A percentile compares a stretch with the other conserved stretches of the same genome.
These are phyloP conservation scores for Nidula microcarpa DNA, from an alignment of 768 basidiomycete genomes.

Conservation along the genomic window DNA sequence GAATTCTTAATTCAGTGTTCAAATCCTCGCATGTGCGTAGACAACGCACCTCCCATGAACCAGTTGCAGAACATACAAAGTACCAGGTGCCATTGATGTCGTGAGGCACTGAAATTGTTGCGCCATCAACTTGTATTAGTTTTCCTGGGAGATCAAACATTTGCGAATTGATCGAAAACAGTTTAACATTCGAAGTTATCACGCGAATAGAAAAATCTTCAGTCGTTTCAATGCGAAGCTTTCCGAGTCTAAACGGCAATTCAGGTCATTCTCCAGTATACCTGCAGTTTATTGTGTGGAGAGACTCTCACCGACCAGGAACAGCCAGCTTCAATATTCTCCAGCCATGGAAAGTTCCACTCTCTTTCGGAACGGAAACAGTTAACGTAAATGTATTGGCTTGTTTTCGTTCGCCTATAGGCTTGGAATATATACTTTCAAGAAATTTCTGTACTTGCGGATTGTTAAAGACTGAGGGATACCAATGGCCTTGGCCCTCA, in stretches of 20 bases:
- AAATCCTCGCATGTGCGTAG: too few species aligned
- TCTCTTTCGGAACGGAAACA: slow-evolving; percentile 63
- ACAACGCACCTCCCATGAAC: slow-evolving; percentile 27
- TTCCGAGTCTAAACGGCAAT: too few species aligned
- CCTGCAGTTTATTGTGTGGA: neutral
- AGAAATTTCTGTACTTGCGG: slow-evolving; percentile 55
- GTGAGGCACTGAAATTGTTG: neutral
- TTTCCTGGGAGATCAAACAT: too few species aligned
- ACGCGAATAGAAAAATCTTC: too few species aligned
- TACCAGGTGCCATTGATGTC: neutral
- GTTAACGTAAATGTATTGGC: slow-evolving; percentile 63
- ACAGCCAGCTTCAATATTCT: slow-evolving; percentile 50
- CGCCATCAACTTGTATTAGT: neutral
- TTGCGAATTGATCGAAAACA: too few species aligned
- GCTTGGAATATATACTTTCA: slow-evolving; percentile 15
- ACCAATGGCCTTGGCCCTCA: slow-evolving; percentile 67
- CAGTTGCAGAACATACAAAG: neutral
- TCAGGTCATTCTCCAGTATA: too few species aligned
- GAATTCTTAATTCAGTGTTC: too few species aligned
- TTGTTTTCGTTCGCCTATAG: slow-evolving; percentile 6
- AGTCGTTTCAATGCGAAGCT: too few species aligned
- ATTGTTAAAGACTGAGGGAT: slow-evolving; percentile 54
- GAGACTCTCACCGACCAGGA: slow-evolving; percentile 62
- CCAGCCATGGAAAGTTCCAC: slow-evolving; percentile 70
- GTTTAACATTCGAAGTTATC: too few species aligned